These are phyloP conservation scores for Eucalyptus viminalis DNA, from an alignment of 345 rosid genomes.

Conservation along the genomic window DNA sequence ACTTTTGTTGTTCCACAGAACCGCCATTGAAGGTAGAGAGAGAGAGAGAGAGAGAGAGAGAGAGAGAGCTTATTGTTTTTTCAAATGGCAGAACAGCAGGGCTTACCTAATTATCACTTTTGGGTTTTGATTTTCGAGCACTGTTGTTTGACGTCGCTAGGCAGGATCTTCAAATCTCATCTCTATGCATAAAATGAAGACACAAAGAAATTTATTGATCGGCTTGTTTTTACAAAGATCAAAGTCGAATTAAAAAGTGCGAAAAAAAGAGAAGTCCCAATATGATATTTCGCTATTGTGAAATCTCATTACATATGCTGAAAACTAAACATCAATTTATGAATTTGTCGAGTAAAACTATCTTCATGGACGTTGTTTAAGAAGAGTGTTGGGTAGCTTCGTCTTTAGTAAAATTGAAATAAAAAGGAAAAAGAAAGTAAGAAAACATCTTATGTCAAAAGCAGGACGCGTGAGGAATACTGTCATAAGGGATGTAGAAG, in stretches of 20 bases:
- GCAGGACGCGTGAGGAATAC: too few relatives aligned
- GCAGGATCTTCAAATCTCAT: neutral
- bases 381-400: too few relatives aligned
- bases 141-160: accelerated
- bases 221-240: accelerated
- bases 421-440: too few relatives aligned
- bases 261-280: neutral
- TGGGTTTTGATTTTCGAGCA: neutral
- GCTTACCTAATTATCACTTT: neutral
- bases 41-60: too few relatives aligned
- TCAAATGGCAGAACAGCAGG: neutral
- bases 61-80: neutral
- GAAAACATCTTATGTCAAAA: neutral
- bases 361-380: accelerated
- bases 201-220: neutral
- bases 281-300: neutral
- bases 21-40: neutral
- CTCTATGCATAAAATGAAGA: neutral
- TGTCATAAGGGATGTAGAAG: too few relatives aligned
- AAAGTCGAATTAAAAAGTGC: accelerated
- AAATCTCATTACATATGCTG: neutral
- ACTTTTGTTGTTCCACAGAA: neutral
- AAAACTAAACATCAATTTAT: neutral
- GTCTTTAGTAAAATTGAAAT: too few relatives aligned
- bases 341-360: neutral